Base-by-base conservation (phyloP, 768 basidiomycete species). In the Gymnopilus dilepis region DNA sequence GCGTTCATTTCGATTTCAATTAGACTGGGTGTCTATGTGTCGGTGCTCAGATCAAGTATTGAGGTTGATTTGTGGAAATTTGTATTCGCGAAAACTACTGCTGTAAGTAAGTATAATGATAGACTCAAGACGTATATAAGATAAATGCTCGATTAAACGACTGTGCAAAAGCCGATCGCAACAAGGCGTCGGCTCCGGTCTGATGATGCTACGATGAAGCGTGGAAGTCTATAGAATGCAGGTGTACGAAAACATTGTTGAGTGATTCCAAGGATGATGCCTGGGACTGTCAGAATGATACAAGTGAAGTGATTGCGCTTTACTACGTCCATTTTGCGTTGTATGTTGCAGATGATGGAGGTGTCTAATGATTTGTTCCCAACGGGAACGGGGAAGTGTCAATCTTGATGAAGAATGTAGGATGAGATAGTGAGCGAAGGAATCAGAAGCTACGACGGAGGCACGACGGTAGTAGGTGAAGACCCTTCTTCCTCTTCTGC, bases 401-500 rank as follows among this genome's bases (percentile, higher is more conserved):
- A 21, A 24, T 9, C 3, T 47, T 22, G 43, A 13, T 47, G 43
- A 24, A 22, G 24, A 47, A 15, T 28, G 24, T 24, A 51, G 28
- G 6, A 8, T n/a, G 21, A 21, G 19, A 31, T 9, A 1, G n/a
- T 9, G 7, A 37, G 37, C 19, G 22, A 21, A 2, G 34, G 22
- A 22, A 38, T 11, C 6, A 21, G 48, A 28, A 19, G 33, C 30
- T 51, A 57, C 22, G 55, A 43, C 9, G 60, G 15, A 8, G 50
- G 17, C 30, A 31, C 38, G 21, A 40, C 33, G 6, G 56, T 38
- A 42, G 61, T 38, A 30, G 61, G 56, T n/a, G 60, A 53, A 21
- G 59, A 21, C 17, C 54, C 58, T 15, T 55, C 59, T 42, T 69
- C 67, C 60, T 72, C 70, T 60, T 69, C 67, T 33, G 63, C 59